A percentile compares a stretch with the other conserved stretches of the same genome.
Conservation (phyloP, 2,329 filamentous ascomycete genomes). For the Arachnomyces sp. region DNA sequence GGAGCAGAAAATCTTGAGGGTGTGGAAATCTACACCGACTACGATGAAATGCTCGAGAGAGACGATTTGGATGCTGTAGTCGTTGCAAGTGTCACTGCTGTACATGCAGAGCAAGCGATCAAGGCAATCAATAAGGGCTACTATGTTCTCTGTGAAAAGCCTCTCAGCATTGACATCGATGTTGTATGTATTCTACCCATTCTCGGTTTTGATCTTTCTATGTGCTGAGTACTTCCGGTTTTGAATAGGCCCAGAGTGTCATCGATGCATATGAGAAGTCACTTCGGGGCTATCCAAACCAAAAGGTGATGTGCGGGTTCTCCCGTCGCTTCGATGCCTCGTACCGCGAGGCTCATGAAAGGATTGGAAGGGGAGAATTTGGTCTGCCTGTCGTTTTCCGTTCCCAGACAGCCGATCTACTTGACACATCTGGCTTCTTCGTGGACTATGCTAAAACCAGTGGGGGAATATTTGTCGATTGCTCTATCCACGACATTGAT, state of each 20-base stretch:
- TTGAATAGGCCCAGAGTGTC: slow-evolving; percentile 45
- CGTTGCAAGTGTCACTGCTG: slow-evolving; percentile 42
- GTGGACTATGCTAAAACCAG: slow-evolving; percentile 54
- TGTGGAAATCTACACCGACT: slow-evolving; percentile 41
- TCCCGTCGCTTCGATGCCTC: slow-evolving; percentile 54
- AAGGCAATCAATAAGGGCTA: slow-evolving; percentile 42
- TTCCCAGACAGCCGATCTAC: slow-evolving; percentile 55
- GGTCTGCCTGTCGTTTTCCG: slow-evolving; percentile 51
- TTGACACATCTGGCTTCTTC: slow-evolving; percentile 55
- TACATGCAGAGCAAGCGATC: slow-evolving; percentile 44
- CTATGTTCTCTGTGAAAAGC: slow-evolving; percentile 45
- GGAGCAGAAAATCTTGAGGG: slow-evolving; percentile 39
- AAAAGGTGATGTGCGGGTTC: slow-evolving; percentile 56
- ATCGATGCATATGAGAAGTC: slow-evolving; percentile 42
- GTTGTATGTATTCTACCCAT: slow-evolving; percentile 33
- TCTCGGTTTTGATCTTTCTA: slow-evolving; percentile 7
- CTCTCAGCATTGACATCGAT: slow-evolving; percentile 44
- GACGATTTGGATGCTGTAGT: slow-evolving; percentile 43
- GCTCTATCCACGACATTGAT: slow-evolving; percentile 58
- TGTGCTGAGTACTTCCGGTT: not conserved
- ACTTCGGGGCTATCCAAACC: slow-evolving; percentile 36
- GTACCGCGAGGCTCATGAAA: slow-evolving; percentile 48
- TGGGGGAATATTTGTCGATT: slow-evolving; percentile 60
- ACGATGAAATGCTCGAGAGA: slow-evolving; percentile 44
- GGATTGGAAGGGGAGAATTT: slow-evolving; percentile 44